phyloP scores from a whole-genome alignment of 2,329 filamentous ascomycete genomes.

The Aplosporella prunicola region DNA sequence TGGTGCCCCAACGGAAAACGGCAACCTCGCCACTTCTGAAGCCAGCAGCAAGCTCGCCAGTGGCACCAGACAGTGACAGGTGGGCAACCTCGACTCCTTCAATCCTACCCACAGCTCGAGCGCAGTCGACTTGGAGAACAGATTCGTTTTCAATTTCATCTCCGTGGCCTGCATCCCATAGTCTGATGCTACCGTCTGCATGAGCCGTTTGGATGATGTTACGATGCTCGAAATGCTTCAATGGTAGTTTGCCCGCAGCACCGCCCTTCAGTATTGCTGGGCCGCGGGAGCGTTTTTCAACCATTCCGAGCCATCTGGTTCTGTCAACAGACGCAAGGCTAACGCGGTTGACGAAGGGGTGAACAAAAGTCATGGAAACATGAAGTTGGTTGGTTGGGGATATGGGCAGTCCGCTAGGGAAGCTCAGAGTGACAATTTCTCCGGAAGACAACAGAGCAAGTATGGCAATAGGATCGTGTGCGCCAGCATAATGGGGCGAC shows the following conservation, averaged over 20 bases:
- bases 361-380: conserved; percentile 75
- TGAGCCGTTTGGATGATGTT: conserved; percentile 82
- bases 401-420: conserved; percentile 85
- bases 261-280: conserved; percentile 73
- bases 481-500: conserved; percentile 78
- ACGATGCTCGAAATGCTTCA: conserved; percentile 70
- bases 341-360: conserved; percentile 73
- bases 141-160: conserved; percentile 86
- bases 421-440: conserved; percentile 80
- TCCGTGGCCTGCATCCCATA: conserved; percentile 87
- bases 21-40: conserved; percentile 75
- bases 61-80: conserved; percentile 71
- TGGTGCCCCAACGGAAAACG: conserved; percentile 80
- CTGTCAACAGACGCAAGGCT: conserved; percentile 67
- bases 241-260: conserved; percentile 56
- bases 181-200: conserved; percentile 78
- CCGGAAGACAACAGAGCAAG: conserved; percentile 74
- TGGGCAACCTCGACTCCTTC: conserved; percentile 66
- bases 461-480: conserved; percentile 82
- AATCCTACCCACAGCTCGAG: conserved; percentile 69
- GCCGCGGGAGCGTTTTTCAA: conserved; percentile 71
- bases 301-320: conserved; percentile 78
- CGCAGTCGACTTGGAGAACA: conserved; percentile 77
- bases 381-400: conserved; percentile 89
- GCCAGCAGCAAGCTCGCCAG: conserved; percentile 77